Base-by-base conservation (phyloP, 495 filamentous ascomycete genomes). In the Penicillium turbatum region DNA sequence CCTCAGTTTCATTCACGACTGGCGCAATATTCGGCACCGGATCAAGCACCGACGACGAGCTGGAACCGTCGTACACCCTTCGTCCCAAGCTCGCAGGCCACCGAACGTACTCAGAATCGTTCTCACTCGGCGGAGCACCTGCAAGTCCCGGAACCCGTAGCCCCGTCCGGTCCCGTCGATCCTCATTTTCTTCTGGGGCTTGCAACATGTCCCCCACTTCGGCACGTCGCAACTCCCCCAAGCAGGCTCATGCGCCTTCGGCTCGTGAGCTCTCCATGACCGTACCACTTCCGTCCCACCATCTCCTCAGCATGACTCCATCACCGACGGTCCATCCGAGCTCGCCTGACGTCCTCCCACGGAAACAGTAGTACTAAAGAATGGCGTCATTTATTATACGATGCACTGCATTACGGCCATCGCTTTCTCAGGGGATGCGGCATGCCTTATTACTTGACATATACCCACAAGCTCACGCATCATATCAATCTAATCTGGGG, bases 241-340 rank as follows among this genome's bases (percentile, higher is more conserved):
- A 62, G 40, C 48, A 61, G 55, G 50, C 31, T n/a, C 43, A 54
- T 36, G 40, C 42, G 8, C 39, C 57, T 26, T 57, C 56, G 36
- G 51, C 57, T 40, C 42, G 55, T 26, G 62, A 67, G 8, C 44
- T 63, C 26, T 58, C 60, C 13, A 64, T 61, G 48, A 62, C 68
- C n/a, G 34, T 65, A 19, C 65, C 70, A 15, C 61, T 68, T 5
- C 63, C 66, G 0, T 64, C 62, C 31, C 63, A 62, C 38, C 57
- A 66, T 31, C 42, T 56, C n/a, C 61, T 71, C 6, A 66, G 55
- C 35, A 68, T 71, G 68, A 71, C 68, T 15, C 61, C 66, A 10
- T 54, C 68, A 13, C 58, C 64, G 12, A 53, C 57, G 3, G 27
- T 58, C 6, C 38, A 58, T 21, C 51, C 51, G 36, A 61, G 37